phyloP scores from a whole-genome alignment of 768 basidiomycete species.

The Tulasnella sp. region DNA sequence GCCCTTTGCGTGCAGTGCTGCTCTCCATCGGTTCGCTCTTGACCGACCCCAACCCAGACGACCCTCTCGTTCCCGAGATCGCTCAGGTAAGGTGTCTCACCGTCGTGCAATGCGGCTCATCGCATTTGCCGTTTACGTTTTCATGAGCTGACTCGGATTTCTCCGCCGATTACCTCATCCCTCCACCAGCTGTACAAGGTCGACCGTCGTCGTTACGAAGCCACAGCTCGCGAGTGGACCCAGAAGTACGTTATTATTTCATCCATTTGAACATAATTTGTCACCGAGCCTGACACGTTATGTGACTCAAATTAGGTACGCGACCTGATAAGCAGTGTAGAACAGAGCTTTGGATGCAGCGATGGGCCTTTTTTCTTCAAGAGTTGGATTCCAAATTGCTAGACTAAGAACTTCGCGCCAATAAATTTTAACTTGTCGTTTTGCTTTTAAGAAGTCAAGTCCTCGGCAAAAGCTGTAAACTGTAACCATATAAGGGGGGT shows the following conservation, averaged over 20 bases:
- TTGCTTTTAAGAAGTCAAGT: background rate
- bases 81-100: conserved; percentile 61
- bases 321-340: background rate
- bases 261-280: background rate
- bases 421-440: conserved; percentile 6
- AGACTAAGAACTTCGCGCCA: conserved; percentile 1
- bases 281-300: background rate
- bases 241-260: conserved; percentile 77
- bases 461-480: too few species aligned
- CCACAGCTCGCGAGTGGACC: conserved; percentile 98
- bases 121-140: conserved; percentile 3
- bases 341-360: background rate
- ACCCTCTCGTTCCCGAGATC: conserved; percentile 97
- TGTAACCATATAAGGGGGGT: too few species aligned
- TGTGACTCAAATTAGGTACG: conserved; percentile 8
- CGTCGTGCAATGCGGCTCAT: background rate
- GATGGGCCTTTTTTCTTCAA: background rate
- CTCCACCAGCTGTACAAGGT: conserved; percentile 83
- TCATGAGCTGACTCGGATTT: conserved; percentile 11
- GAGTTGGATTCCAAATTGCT: conserved; percentile 5
- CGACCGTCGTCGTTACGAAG: conserved; percentile 94
- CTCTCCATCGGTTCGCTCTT: conserved; percentile 99
- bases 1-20: conserved; percentile 61
- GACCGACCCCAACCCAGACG: conserved; percentile 98
- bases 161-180: conserved; percentile 6